Percentiles rank a stretch among this genome's conserved stretches.
Conservation (phyloP, 129 eudicot genomes). For the Flaveria ramosissima region DNA sequence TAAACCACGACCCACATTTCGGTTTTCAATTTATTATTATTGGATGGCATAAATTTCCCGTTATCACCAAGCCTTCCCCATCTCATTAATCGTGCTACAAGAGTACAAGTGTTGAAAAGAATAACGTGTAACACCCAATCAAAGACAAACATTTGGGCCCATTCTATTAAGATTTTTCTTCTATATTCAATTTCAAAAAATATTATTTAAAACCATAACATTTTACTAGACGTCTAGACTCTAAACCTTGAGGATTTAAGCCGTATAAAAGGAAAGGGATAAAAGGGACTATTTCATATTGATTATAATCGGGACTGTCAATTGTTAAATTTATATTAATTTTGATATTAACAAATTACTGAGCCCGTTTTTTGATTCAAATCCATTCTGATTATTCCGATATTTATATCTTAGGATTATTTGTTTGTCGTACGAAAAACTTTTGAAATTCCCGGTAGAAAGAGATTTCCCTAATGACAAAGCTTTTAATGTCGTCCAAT, state of each 20-base stretch:
- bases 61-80: slow-evolving; percentile 1
- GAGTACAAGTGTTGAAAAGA: slow-evolving; percentile 7
- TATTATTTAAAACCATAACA: neutral
- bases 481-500: too few relatives aligned
- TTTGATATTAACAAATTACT: too few relatives aligned
- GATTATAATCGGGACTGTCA: too few relatives aligned
- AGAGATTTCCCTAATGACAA: too few relatives aligned
- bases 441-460: too few relatives aligned
- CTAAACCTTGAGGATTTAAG: neutral
- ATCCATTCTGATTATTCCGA: too few relatives aligned
- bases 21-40: slow-evolving; percentile 14
- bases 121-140: slow-evolving; percentile 15
- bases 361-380: too few relatives aligned
- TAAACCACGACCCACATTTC: slow-evolving; percentile 25
- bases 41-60: slow-evolving; percentile 28
- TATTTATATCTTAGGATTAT: too few relatives aligned
- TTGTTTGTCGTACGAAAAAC: too few relatives aligned
- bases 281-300: neutral
- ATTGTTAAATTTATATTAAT: too few relatives aligned
- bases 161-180: neutral
- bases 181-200: slow-evolving; percentile 19
- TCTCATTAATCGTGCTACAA: neutral
- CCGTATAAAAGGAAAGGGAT: neutral
- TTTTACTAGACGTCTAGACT: neutral
- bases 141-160: neutral